Evolutionary conservation across 495 filamentous ascomycete species (phyloP).

Genomic region (Lasiosphaeria ovina): DNA sequence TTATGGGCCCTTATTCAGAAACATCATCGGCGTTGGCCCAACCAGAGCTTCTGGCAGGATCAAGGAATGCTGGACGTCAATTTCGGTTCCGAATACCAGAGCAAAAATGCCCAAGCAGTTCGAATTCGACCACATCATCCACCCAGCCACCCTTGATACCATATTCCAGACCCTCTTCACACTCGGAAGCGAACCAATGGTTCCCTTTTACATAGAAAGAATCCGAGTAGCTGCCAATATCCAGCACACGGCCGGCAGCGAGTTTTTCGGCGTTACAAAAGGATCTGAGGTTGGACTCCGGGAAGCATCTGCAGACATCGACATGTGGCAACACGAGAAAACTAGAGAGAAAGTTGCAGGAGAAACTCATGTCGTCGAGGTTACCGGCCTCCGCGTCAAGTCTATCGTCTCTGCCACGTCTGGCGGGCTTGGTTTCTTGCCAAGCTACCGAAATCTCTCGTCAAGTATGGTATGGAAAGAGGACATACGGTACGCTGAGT

Average conservation of each 20-base stretch:
- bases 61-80: constrained; percentile 13
- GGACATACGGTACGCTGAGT: constrained; percentile 7
- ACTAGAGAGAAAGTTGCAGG: background rate
- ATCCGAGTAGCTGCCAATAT: constrained; percentile 26
- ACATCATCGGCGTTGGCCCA: constrained; percentile 8
- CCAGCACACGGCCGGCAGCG: background rate
- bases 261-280: constrained; percentile 14
- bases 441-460: constrained; percentile 32
- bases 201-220: constrained; percentile 16
- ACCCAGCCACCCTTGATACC: constrained; percentile 8
- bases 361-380: constrained; percentile 5
- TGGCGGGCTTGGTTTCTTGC: constrained; percentile 25
- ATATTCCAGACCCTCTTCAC: constrained; percentile 13
- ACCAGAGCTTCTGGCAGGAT: background rate
- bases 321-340: constrained; percentile 6
- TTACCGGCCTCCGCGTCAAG: constrained; percentile 15
- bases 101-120: constrained; percentile 42
- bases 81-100: constrained; percentile 39
- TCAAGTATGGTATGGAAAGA: constrained; percentile 31
- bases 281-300: constrained; percentile 12
- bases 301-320: constrained; percentile 15
- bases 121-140: constrained; percentile 20
- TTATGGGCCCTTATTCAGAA: constrained; percentile 28
- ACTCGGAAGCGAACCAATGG: constrained; percentile 11
- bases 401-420: constrained; percentile 3